Evolutionary conservation across 306 rosid species (phyloP).

Genomic region (Cucumis sativus): DNA sequence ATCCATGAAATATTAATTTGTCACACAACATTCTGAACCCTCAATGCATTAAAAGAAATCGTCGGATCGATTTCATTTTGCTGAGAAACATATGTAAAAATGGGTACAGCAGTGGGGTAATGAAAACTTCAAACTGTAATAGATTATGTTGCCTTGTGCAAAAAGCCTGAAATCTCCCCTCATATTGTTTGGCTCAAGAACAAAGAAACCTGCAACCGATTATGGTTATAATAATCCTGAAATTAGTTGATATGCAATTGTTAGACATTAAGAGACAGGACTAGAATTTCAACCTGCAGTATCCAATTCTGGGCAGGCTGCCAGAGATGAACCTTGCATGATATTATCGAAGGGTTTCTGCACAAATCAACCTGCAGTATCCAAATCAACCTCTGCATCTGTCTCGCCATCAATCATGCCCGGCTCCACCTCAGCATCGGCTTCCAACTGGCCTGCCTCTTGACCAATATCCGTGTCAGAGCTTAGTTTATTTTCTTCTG

Average conservation of each 20-base stretch:
- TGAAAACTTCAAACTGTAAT: not conserved
- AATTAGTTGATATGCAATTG: not conserved
- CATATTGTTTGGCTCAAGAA: not conserved
- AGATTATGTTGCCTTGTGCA: not conserved
- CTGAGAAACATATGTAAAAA: not conserved
- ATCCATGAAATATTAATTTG: too few relatives aligned
- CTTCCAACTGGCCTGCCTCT: slow-evolving; percentile 79
- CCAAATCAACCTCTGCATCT: slow-evolving; percentile 66
- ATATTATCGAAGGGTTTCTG: not conserved
- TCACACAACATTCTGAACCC: too few relatives aligned
- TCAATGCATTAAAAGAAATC: too few relatives aligned
- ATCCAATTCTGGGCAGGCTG: not conserved
- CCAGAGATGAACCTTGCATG: not conserved
- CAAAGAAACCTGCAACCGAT: not conserved
- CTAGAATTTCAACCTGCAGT: not conserved
- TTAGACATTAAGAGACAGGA: not conserved
- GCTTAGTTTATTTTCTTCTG: slow-evolving; percentile 71
- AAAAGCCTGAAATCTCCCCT: not conserved
- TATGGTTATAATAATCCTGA: not conserved
- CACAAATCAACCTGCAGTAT: slow-evolving; percentile 36
- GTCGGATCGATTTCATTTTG: not conserved
- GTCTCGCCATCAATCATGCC: slow-evolving; percentile 81
- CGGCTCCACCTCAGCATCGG: slow-evolving; percentile 66
- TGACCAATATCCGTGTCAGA: slow-evolving; percentile 65
- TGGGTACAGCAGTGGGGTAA: not conserved